phyloP scores from a whole-genome alignment of 2,329 filamentous ascomycete genomes.

The Botryotinia convoluta region DNA sequence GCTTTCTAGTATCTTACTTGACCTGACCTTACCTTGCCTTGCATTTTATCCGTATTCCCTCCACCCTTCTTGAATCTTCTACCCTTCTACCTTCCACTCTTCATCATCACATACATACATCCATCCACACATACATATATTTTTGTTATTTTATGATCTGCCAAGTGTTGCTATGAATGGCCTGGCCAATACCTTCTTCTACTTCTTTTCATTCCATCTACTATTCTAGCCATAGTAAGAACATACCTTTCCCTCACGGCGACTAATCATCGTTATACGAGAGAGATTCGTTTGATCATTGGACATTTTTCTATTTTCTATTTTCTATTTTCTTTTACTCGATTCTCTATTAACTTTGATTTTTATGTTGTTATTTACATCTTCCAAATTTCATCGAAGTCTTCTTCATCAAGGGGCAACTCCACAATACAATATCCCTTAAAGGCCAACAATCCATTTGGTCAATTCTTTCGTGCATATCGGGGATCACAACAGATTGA shows the following conservation, averaged over 20 bases:
- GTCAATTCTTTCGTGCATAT: not conserved
- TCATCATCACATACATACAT: not conserved
- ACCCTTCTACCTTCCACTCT: not conserved
- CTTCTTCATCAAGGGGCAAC: constrained; percentile 11
- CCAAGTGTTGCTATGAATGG: not conserved
- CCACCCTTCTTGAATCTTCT: not conserved
- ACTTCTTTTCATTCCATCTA: not conserved
- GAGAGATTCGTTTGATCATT: not conserved
- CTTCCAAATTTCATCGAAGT: not conserved
- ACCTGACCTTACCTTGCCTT: no score
- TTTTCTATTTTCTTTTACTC: not conserved
- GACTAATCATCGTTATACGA: not conserved
- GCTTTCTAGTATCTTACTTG: not conserved
- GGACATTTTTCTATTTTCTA: not conserved
- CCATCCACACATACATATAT: not conserved
- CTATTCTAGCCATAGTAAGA: not conserved
- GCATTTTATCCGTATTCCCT: not conserved
- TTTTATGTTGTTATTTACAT: not conserved
- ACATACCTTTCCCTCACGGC: not conserved
- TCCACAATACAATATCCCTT: constrained; percentile 6
- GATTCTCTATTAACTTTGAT: not conserved
- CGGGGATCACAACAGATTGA: constrained; percentile 1
- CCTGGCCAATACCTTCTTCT: not conserved
- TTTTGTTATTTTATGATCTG: not conserved
- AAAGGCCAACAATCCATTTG: not conserved